Percentiles rank a stretch among this genome's conserved stretches.
Evolutionary conservation across 2,329 filamentous ascomycete species (phyloP).

Genomic region (Penicillium sp.): DNA sequence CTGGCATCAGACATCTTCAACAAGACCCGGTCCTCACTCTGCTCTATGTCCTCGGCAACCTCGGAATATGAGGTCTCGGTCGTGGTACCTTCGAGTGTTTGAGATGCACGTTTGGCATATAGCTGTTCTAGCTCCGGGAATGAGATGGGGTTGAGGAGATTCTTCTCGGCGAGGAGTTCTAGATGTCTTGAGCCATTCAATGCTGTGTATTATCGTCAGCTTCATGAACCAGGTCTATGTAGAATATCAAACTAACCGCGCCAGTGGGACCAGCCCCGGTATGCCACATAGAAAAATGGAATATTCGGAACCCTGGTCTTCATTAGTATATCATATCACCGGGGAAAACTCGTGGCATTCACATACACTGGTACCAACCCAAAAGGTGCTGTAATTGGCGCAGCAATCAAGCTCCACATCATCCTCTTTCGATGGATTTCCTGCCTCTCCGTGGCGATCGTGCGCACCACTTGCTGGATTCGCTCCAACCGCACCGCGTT

Average conservation of each 20-base stretch:
- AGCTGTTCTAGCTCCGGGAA: constrained; percentile 71
- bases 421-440: constrained; percentile 72
- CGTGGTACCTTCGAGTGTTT: constrained; percentile 31
- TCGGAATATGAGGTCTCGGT: constrained; percentile 31
- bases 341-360: not conserved
- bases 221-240: not conserved
- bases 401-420: constrained; percentile 75
- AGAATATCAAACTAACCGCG: constrained; percentile 50
- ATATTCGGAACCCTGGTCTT: constrained; percentile 75
- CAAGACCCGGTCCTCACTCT: constrained; percentile 49
- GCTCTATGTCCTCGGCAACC: constrained; percentile 37
- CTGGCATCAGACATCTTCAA: constrained; percentile 52
- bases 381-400: constrained; percentile 81
- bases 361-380: constrained; percentile 81
- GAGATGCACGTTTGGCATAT: constrained; percentile 56
- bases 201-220: constrained; percentile 50
- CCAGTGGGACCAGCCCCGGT: constrained; percentile 88
- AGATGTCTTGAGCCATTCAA: constrained; percentile 81
- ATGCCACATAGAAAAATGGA: constrained; percentile 93
- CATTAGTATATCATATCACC: constrained; percentile 7
- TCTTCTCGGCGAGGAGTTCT: constrained; percentile 74
- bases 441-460: constrained; percentile 77
- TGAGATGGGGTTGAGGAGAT: constrained; percentile 65
- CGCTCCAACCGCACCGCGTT: constrained; percentile 64
- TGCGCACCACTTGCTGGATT: constrained; percentile 65